phyloP scores from a whole-genome alignment of 805 yeast genomes.

The Starmerella floricola region DNA sequence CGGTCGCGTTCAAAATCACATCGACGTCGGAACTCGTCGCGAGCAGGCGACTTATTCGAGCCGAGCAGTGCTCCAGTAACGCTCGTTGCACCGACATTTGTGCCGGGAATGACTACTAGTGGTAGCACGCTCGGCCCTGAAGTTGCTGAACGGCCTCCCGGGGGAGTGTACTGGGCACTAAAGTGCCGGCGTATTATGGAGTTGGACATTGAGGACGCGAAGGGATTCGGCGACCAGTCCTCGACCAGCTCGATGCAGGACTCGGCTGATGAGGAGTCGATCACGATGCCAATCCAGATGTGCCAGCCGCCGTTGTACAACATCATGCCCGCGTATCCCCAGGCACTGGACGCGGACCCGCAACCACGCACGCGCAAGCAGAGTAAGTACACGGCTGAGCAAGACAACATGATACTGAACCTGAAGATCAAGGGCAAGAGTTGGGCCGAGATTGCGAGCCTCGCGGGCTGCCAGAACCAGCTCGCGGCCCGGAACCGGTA shows the following conservation, averaged over 20 bases:
- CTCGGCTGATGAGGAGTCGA: constrained; percentile 3
- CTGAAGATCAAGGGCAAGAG: constrained; percentile 51
- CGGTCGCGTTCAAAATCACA: background rate
- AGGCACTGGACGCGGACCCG: constrained; percentile 32
- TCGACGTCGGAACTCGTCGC: constrained; percentile 6
- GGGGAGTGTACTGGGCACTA: constrained; percentile 21
- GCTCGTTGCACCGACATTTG: constrained; percentile 5
- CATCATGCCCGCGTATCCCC: constrained; percentile 34
- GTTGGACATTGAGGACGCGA: constrained; percentile 15
- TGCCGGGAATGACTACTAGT: constrained; percentile 2
- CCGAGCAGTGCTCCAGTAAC: constrained; percentile 2
- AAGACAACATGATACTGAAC: constrained; percentile 51
- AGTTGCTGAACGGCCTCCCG: constrained; percentile 18
- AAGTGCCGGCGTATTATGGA: background rate
- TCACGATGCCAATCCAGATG: constrained; percentile 25
- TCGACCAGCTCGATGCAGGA: background rate
- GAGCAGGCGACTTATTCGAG: background rate
- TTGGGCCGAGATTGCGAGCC: constrained; percentile 65
- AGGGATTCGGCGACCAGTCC: background rate
- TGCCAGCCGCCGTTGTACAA: constrained; percentile 41
- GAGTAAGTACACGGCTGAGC: constrained; percentile 58
- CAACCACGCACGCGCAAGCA: constrained; percentile 45
- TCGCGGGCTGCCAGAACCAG: constrained; percentile 50
- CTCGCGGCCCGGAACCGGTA: constrained; percentile 67
- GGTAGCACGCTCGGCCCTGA: constrained; percentile 1